These are phyloP conservation scores for Xylariaceae sp. DNA, from an alignment of 2,329 filamentous ascomycete genomes.

Conservation along the genomic window DNA sequence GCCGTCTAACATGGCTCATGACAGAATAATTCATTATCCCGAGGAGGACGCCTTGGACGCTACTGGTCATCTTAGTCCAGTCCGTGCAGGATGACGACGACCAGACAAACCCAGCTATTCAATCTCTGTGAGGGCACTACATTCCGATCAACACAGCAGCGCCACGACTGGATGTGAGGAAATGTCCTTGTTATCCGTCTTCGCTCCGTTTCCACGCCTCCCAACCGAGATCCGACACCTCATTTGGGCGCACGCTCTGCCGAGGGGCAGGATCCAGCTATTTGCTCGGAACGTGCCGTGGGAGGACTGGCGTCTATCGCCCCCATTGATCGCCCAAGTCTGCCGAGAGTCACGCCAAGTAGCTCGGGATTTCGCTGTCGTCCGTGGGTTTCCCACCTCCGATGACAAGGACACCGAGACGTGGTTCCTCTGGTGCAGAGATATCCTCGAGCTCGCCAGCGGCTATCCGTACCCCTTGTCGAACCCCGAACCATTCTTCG, in stretches of 20 bases:
- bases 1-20: too few relatives aligned
- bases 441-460: conserved; percentile 26
- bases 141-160: too few relatives aligned
- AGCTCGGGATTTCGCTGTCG: conserved; percentile 19
- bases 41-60: too few relatives aligned
- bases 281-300: conserved; percentile 26
- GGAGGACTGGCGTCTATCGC: conserved; percentile 25
- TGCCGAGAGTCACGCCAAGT: conserved; percentile 24
- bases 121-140: too few relatives aligned
- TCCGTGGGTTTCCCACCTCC: conserved; percentile 26
- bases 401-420: conserved; percentile 24
- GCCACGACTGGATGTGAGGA: too few relatives aligned
- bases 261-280: conserved; percentile 25
- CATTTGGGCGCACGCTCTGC: conserved; percentile 23
- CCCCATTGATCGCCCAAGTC: conserved; percentile 22
- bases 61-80: too few relatives aligned
- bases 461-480: conserved; percentile 28
- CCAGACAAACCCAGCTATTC: too few relatives aligned
- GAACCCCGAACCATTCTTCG: conserved; percentile 28
- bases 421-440: conserved; percentile 25
- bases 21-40: too few relatives aligned
- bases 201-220: conserved; percentile 14
- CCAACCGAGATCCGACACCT: conserved; percentile 26
- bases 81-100: too few relatives aligned
- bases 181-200: too few relatives aligned